Evolutionary conservation across 805 yeast genomes (phyloP).

Genomic region (Diddensiella transvaalensis): DNA sequence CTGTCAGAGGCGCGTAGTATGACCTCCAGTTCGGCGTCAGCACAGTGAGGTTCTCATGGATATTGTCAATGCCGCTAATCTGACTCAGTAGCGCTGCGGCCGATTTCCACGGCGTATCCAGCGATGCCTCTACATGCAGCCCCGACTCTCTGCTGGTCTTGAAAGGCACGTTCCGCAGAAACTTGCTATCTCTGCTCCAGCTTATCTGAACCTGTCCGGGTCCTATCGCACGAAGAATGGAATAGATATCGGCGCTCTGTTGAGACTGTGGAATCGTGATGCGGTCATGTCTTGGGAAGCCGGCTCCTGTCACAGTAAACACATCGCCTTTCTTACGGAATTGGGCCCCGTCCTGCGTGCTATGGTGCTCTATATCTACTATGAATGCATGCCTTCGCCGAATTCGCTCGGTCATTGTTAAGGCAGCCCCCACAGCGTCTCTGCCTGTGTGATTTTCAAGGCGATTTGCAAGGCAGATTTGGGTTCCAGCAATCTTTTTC

Average conservation of each 20-base stretch:
- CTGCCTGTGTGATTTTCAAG: too few relatives aligned
- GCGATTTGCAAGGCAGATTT: too few relatives aligned
- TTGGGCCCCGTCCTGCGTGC: not conserved
- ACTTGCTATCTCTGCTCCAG: constrained; percentile 16
- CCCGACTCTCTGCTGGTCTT: constrained; percentile 27
- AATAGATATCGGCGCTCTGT: not conserved
- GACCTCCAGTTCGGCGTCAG: constrained; percentile 22
- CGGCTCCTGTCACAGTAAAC: not conserved
- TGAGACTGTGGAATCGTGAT: constrained; percentile 17
- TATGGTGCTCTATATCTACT: constrained; percentile 14
- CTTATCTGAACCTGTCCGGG: constrained; percentile 15
- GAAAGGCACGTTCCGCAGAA: constrained; percentile 24
- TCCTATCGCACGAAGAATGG: not conserved
- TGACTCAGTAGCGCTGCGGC: not conserved
- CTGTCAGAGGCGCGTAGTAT: constrained; percentile 8
- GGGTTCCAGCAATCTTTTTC: too few relatives aligned
- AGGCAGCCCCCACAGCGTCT: too few relatives aligned
- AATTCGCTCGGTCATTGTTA: constrained; percentile 9
- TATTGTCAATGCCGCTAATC: not conserved
- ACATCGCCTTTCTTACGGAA: not conserved
- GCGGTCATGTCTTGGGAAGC: constrained; percentile 19
- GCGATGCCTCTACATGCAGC: constrained; percentile 27
- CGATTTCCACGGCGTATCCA: constrained; percentile 23
- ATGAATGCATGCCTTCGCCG: constrained; percentile 21
- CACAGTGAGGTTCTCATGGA: constrained; percentile 8